Percentiles rank a stretch among this genome's conserved stretches.
phyloP scores from a whole-genome alignment of 495 filamentous ascomycete genomes.

The Sabuloglossum arenarium region DNA sequence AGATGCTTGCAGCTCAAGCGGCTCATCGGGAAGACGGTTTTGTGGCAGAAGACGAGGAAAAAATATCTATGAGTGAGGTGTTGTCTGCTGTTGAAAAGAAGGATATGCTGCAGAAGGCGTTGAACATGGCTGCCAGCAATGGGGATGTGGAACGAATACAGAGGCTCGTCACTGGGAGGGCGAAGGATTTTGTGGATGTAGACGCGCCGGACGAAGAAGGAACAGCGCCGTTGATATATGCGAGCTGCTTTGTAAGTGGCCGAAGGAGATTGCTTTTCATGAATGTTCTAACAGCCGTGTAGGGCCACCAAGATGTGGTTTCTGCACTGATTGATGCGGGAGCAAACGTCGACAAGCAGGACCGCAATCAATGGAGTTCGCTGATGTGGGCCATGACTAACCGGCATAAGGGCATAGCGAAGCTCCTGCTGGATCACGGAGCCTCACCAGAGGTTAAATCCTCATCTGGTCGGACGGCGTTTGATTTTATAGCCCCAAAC shows the following conservation, averaged over 20 bases:
- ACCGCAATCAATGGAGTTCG: constrained; percentile 90
- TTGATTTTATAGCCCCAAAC: constrained; percentile 84
- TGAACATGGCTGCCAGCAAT: constrained; percentile 95
- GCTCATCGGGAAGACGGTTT: constrained; percentile 54
- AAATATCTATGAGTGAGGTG: constrained; percentile 49
- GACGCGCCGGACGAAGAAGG: constrained; percentile 89
- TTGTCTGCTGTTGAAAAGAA: constrained; percentile 59
- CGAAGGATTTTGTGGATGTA: constrained; percentile 61
- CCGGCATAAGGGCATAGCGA: constrained; percentile 84
- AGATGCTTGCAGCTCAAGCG: constrained; percentile 90
- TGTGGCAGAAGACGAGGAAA: constrained; percentile 56
- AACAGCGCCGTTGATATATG: constrained; percentile 87
- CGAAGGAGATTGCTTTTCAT: constrained; percentile 1
- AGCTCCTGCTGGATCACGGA: constrained; percentile 74
- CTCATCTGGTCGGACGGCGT: constrained; percentile 80
- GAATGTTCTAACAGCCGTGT: constrained; percentile 2
- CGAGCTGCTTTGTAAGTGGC: constrained; percentile 83
- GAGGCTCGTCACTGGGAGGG: constrained; percentile 54
- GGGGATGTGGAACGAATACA: constrained; percentile 69
- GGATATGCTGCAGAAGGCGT: constrained; percentile 57
- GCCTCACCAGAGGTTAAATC: constrained; percentile 93
- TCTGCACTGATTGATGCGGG: constrained; percentile 64
- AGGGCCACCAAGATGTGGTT: constrained; percentile 88
- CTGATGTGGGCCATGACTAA: constrained; percentile 99
- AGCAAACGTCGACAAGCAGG: constrained; percentile 82